phyloP scores from a whole-genome alignment of 768 basidiomycete species.

The Saitozyma podzolica region DNA sequence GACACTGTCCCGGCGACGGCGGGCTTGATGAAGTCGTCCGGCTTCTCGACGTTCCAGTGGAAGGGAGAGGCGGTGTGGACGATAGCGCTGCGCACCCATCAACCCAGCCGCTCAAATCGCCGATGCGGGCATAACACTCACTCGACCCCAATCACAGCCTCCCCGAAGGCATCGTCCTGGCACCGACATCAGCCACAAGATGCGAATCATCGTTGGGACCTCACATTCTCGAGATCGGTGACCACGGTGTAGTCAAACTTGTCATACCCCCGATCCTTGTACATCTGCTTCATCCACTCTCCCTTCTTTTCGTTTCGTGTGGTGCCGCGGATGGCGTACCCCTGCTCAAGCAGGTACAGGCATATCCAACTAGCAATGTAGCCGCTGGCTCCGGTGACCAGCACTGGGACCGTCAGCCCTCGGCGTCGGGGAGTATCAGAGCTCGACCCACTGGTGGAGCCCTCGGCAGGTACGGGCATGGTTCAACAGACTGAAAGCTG shows the following conservation, averaged over 20 bases:
- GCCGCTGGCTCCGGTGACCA: constrained; percentile 24
- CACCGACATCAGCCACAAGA: neutral
- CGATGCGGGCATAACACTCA: neutral
- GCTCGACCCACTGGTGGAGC: too few relatives aligned
- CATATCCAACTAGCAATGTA: constrained; percentile 19
- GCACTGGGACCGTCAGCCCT: constrained; percentile 3
- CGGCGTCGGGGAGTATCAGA: neutral
- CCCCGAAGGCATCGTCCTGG: constrained; percentile 15
- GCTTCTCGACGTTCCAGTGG: constrained; percentile 14
- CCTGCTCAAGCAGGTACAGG: constrained; percentile 20
- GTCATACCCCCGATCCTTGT: constrained; percentile 4
- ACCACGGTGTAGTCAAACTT: constrained; percentile 15
- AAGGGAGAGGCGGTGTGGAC: constrained; percentile 20
- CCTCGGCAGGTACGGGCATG: too few relatives aligned
- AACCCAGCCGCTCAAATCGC: neutral
- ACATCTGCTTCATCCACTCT: constrained; percentile 13
- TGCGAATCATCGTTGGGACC: neutral
- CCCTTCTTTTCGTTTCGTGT: constrained; percentile 17
- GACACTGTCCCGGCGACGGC: constrained; percentile 15
- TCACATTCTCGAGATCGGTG: constrained; percentile 15
- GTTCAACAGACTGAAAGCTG: too few relatives aligned
- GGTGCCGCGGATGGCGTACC: constrained; percentile 13
- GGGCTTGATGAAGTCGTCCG: constrained; percentile 18
- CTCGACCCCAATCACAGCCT: constrained; percentile 16
- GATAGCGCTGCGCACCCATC: constrained; percentile 7